A percentile compares a stretch with the other conserved stretches of the same genome.
Evolutionary conservation across 2,329 filamentous ascomycete species (phyloP).

Genomic region (Epichloe uncinata): DNA sequence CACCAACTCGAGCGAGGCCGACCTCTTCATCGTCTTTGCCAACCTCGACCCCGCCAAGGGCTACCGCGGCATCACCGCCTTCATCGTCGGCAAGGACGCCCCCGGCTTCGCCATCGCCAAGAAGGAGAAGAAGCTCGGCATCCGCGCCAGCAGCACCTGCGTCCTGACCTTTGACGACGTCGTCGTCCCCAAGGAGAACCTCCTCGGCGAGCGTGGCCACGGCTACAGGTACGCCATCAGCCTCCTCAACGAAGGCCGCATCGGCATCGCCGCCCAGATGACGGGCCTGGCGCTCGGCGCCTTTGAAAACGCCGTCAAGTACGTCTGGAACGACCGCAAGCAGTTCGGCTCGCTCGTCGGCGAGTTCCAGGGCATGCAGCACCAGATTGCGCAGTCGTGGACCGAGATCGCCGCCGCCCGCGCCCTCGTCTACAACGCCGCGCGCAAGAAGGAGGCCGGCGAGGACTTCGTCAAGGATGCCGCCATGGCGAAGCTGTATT

Average conservation of each 20-base stretch:
- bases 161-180: constrained; percentile 97
- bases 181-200: constrained; percentile 72
- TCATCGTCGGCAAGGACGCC: constrained; percentile 81
- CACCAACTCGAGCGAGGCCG: constrained; percentile 88
- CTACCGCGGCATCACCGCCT: constrained; percentile 94
- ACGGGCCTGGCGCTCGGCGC: constrained; percentile 88
- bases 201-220: constrained; percentile 77
- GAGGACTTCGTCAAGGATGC: constrained; percentile 92
- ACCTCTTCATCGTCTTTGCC: constrained; percentile 95
- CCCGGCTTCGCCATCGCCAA: constrained; percentile 88
- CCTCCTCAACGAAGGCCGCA: constrained; percentile 88
- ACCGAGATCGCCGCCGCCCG: constrained; percentile 86
- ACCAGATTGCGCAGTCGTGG: constrained; percentile 93
- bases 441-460: constrained; percentile 94
- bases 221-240: constrained; percentile 98
- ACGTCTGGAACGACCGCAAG: constrained; percentile 96
- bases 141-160: constrained; percentile 89
- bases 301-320: constrained; percentile 83
- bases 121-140: constrained; percentile 99
- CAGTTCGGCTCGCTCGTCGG: constrained; percentile 91
- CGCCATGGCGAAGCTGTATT: constrained; percentile 94
- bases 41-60: constrained; percentile 86
- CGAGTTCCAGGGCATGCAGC: constrained; percentile 98
- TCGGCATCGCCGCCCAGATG: constrained; percentile 98
- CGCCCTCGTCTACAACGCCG: constrained; percentile 87